A percentile compares a stretch with the other conserved stretches of the same genome.
Conservation (phyloP, 257 asterid genomes). For the Solanum sejunctum region DNA sequence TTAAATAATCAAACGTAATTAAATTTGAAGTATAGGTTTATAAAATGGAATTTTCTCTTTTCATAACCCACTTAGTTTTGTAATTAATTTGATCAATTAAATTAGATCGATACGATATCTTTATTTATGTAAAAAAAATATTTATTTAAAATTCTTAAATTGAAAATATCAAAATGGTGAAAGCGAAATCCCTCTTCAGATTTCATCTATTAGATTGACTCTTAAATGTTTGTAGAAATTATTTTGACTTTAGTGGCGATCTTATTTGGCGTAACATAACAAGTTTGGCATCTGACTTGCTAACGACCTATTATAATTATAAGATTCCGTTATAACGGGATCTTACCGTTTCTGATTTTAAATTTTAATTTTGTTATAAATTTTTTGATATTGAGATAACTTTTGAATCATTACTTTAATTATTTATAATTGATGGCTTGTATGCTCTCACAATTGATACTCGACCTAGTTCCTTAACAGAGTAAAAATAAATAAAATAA, state of each 20-base stretch:
- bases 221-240: background rate
- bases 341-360: background rate
- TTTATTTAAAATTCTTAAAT: no score
- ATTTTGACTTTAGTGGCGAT: background rate
- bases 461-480: no score
- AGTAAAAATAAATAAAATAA: no score
- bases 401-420: background rate
- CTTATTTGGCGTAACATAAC: background rate
- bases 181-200: background rate
- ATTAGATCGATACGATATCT: no score
- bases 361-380: background rate
- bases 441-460: no score
- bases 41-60: background rate
- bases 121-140: no score
- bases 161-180: background rate
- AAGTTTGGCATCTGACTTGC: background rate
- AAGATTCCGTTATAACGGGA: background rate
- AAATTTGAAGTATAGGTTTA: background rate
- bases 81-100: no score
- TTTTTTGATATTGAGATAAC: background rate
- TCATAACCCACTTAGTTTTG: background rate
- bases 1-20: no score
- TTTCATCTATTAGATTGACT: background rate
- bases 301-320: background rate
- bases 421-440: no score